These are phyloP conservation scores for Ceratocystis destructans DNA, from an alignment of 2,329 filamentous ascomycete genomes.

Conservation along the genomic window DNA sequence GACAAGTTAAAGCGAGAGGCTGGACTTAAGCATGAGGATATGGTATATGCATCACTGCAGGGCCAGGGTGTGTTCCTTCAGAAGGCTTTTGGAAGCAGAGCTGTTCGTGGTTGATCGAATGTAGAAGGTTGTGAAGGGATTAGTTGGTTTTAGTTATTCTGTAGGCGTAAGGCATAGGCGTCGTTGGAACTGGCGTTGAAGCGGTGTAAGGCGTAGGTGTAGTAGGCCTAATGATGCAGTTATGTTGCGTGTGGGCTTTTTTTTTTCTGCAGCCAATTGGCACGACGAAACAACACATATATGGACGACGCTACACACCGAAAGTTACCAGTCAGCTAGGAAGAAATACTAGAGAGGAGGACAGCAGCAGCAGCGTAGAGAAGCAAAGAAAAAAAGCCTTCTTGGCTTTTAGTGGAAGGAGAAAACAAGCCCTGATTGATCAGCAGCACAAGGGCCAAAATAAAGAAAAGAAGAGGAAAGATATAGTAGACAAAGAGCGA, in stretches of 20 bases:
- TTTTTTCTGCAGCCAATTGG: background rate
- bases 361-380: background rate
- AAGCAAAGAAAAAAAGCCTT: background rate
- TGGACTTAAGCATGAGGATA: constrained; percentile 12
- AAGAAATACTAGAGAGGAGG: background rate
- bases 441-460: background rate
- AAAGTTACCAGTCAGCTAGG: background rate
- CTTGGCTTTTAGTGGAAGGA: background rate
- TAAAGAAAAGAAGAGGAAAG: background rate
- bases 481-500: background rate
- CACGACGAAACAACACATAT: background rate
- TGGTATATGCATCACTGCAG: constrained; percentile 13
- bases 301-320: background rate
- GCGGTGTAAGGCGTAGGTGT: background rate
- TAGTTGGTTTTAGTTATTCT: background rate
- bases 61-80: constrained; percentile 1
- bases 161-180: background rate
- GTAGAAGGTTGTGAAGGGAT: constrained; percentile 1
- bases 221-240: background rate
- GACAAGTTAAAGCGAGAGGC: constrained; percentile 13
- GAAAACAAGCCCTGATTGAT: background rate
- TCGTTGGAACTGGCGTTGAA: background rate
- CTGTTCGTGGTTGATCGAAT: background rate
- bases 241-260: background rate
- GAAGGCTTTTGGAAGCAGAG: background rate